Evolutionary conservation across 495 filamentous ascomycete species (phyloP).

Genomic region (Penicillium lagena): DNA sequence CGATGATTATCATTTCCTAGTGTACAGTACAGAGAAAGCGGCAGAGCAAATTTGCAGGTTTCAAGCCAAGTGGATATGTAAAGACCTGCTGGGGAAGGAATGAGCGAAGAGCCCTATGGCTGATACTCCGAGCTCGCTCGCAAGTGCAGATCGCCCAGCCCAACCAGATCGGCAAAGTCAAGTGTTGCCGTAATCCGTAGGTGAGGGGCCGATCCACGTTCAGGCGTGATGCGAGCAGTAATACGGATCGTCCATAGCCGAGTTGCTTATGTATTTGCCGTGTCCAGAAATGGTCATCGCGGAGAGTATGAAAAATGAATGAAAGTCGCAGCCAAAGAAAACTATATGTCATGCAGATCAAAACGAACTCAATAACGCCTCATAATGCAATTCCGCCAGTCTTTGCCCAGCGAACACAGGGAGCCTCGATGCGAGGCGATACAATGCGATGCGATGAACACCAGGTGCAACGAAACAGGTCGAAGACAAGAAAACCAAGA

Average conservation of each 20-base stretch:
- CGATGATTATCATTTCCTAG: too few species aligned
- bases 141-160: conserved; percentile 1
- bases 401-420: background rate
- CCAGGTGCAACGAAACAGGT: conserved; percentile 1
- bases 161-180: conserved; percentile 21
- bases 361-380: background rate
- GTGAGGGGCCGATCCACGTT: conserved; percentile 18
- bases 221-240: conserved; percentile 15
- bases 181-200: background rate
- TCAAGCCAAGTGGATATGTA: too few species aligned
- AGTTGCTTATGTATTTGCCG: background rate
- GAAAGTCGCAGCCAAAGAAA: background rate
- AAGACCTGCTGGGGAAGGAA: background rate
- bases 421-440: background rate
- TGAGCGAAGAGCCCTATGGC: background rate
- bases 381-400: conserved; percentile 7
- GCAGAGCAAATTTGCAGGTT: too few species aligned
- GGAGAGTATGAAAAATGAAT: background rate
- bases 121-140: background rate
- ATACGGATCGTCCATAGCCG: conserved; percentile 3
- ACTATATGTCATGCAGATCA: background rate
- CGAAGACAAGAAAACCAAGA: background rate
- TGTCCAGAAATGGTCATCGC: background rate
- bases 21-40: too few species aligned
- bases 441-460: conserved; percentile 1